Evolutionary conservation across 2,329 filamentous ascomycete species (phyloP), one percentile per base, ranked within the genome.

Genomic region (Fusarium marasasianum): DNA sequence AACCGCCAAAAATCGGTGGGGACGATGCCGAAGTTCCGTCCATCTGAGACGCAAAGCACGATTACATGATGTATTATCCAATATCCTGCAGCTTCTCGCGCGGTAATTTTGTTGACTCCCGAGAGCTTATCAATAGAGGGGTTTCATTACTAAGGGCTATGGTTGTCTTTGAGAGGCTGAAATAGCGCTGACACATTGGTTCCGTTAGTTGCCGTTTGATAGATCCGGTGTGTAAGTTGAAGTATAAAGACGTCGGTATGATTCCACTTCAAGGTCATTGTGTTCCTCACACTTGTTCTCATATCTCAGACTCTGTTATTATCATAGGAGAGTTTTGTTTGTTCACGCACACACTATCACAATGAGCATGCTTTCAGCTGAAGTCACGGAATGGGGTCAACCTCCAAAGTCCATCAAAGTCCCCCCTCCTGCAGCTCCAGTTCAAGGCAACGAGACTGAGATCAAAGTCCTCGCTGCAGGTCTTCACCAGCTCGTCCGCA

Each of bases 391-490:
- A 64, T 87, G 84, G 84, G 82, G 81, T 6, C 63, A 79, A 24
- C 7, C 74, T 22, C 79, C 79, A 24, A 74, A 70, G 24, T 44
- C 73, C 38, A 60, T 76, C 76, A 63, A 84, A 76, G 76, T 82
- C 4, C 66, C 77, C n/a, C 79, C 82, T 45, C 80, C 82, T 9
- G 80, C 83, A 10, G 41, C 81, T 1, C 83, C 86, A 24, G 68
- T 79, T 22, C 54, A 74, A 51, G 76, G 78, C 12, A 78, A 79
- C 35, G 81, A 85, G 65, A 73, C 88, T 48, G 86, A 86, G 60
- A 82, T 91, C 79, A 86, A 85, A 71, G 83, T 91, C 69, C 75
- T 87, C 54, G 87, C 87, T 18, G 77, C 84, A 6, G 88, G 87
- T 35, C 81, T 89, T 20, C 88, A 90, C 77, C 83, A 84, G 18